Evolutionary conservation across 2,329 filamentous ascomycete species (phyloP), one percentile per base, ranked within the genome.

Genomic region (Apiospora koreana): DNA sequence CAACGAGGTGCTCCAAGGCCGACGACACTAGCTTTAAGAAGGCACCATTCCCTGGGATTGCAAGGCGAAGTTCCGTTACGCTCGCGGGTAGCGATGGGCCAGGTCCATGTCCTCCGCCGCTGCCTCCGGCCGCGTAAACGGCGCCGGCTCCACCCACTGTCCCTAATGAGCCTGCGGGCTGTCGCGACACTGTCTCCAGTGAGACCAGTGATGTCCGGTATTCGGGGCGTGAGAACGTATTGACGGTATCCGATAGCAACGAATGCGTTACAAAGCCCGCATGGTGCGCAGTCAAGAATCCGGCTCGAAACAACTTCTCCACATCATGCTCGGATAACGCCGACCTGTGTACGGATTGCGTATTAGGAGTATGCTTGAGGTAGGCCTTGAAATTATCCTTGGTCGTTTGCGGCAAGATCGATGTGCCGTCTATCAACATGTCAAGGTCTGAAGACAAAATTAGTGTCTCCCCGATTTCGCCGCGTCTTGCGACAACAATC

Each of bases 141-240:
- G 89, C 91, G 25, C 88, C 88, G n/a, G 84, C 81, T 5, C 92
- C 92, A 1, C 93, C 93, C 0, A 94, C 89, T 1, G 92, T 91
- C 8, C 85, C 91, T 1, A 92, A 76, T 2, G 90, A 90, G 18
- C 93, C 93, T 0, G 92, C 91, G 6, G 91, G 88, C 28, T 91
- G 90, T 72, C 83, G 86, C 2, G 90, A 88, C 28, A 93, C 88
- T 35, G 84, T 86, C 46, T 90, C 87, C 12, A 94, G 83, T 3
- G 89, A 90, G 31, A 87, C 85, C 46, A 91, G 81, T 12, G 86
- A 88, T 21, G 86, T 85, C 73, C 84, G 83, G 69, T 87, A 86
- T 68, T 88, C 87, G 0, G 87, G 86, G 2, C 87, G 83, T 14
- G 84, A 78, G 65, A 83, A 82, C 14, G 86, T 76, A 50, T 80